These are phyloP conservation scores for Aspergillus proliferans DNA, from an alignment of 2,329 filamentous ascomycete species.

Conservation along the genomic window DNA sequence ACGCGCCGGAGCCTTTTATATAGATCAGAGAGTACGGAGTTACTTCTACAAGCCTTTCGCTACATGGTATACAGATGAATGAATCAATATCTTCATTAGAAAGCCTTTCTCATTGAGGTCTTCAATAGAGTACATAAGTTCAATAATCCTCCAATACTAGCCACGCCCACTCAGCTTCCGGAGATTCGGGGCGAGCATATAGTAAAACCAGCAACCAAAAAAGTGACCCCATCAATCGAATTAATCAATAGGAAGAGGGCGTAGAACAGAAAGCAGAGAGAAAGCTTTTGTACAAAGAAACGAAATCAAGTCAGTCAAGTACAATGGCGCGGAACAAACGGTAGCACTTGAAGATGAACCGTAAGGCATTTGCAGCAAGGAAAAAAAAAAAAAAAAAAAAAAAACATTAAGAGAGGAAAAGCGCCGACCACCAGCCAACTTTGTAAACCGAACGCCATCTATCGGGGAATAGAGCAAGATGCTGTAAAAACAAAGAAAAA, in stretches of 20 bases:
- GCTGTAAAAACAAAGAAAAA: constrained; percentile 16
- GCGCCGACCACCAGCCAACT: constrained; percentile 28
- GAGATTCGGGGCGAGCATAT: not conserved
- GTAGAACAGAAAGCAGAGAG: constrained; percentile 2
- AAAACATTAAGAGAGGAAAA: constrained; percentile 12
- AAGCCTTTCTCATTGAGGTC: constrained; percentile 13
- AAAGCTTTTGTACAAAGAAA: constrained; percentile 30
- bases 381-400: constrained; percentile 7
- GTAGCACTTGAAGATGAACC: constrained; percentile 7
- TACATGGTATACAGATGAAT: not conserved
- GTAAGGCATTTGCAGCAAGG: constrained; percentile 5
- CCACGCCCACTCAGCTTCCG: constrained; percentile 1
- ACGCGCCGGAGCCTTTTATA: constrained; percentile 7
- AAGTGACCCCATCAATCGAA: constrained; percentile 3
- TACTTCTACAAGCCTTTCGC: not conserved
- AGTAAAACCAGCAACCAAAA: constrained; percentile 8
- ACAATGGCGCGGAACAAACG: constrained; percentile 6
- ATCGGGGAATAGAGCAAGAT: constrained; percentile 32
- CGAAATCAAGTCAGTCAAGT: constrained; percentile 4
- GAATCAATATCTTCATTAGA: not conserved
- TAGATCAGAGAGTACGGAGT: not conserved
- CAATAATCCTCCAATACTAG: constrained; percentile 7
- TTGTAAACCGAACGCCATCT: constrained; percentile 35
- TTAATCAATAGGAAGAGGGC: constrained; percentile 2
- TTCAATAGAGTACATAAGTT: constrained; percentile 23